Evolutionary conservation across 352 stramenopile genomes (phyloP), one percentile per base, ranked within the genome.

Genomic region (Thraustochytrium striatum): DNA sequence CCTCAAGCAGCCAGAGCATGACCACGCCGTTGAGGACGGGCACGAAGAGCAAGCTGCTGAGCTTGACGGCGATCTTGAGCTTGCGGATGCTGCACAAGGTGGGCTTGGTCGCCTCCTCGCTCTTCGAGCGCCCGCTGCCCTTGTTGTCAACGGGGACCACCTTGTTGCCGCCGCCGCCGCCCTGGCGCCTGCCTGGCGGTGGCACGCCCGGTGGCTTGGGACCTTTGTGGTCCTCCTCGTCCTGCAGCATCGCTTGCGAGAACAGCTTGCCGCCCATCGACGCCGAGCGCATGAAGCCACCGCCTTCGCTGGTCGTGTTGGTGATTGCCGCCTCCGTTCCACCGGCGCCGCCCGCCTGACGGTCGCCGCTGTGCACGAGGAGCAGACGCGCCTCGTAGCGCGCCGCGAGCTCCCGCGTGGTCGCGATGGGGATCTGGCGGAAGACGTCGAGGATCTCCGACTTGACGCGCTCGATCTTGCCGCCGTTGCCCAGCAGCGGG

Each of bases 381-480:
- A n/a, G 32, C 13, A 75, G 65, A 21, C 65, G 39, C 65, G 58
- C 44, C 25, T 61, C 65, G 32, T 61, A 75, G 5, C 65, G 43
- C 19, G 44, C 9, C 3, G 32, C 44, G 0, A 75, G 13, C 25
- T 58, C 52, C 50, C 68, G 44, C 5, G 65, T 61, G 16, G 65
- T 75, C 9, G 21, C 25, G 1, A 61, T 75, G 65, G 65, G 65
- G 36, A 75, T 75, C 1, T 75, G 41, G 2, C 30, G 3, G 25
- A 75, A 75, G 39, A 75, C 52, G 11, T 61, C 41, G 8, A 75
- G 47, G 32, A 75, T 75, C 43, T 75, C 65, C 8, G 33, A 11
- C 30, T 75, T 75, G 65, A 58, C 52, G 30, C 68, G 58, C 36
- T 75, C 65, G 30, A 75, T 75, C 65, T 75, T 75, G 9, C 65